phyloP scores from a whole-genome alignment of 306 rosid genomes.

The Abrus pulchellus region DNA sequence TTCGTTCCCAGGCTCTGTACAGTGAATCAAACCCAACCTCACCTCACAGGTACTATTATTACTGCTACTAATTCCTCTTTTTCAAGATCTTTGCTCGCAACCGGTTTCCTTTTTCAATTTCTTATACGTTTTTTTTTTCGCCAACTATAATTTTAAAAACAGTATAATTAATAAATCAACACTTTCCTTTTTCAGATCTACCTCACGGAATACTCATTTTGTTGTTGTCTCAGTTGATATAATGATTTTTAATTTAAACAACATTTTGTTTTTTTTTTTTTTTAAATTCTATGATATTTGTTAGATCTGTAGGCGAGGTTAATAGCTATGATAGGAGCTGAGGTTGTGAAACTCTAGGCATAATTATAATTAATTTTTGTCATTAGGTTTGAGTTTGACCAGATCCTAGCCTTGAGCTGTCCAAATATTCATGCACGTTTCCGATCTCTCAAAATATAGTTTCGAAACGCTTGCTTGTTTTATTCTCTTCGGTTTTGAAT shows the following conservation, averaged over 20 bases:
- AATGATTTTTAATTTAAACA: neutral
- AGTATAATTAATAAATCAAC: neutral
- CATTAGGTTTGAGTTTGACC: constrained; percentile 50
- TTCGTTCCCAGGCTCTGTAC: constrained; percentile 27
- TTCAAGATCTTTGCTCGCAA: constrained; percentile 27
- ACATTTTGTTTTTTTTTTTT: neutral
- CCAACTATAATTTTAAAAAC: neutral
- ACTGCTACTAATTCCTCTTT: neutral
- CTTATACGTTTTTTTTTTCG: constrained; percentile 20
- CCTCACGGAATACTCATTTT: neutral
- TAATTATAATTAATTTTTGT: constrained; percentile 25
- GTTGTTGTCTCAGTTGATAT: neutral
- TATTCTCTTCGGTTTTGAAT: neutral
- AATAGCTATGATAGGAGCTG: constrained; percentile 20
- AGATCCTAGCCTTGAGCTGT: constrained; percentile 55
- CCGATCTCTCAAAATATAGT: constrained; percentile 33
- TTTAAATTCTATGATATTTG: constrained; percentile 5
- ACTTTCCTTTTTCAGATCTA: constrained; percentile 44
- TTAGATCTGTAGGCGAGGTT: constrained; percentile 43
- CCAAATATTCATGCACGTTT: constrained; percentile 41
- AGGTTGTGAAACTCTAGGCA: constrained; percentile 41
- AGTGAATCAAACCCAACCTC: constrained; percentile 32
- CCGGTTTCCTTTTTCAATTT: neutral
- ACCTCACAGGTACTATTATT: constrained; percentile 46
- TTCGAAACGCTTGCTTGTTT: constrained; percentile 26